phyloP scores from a whole-genome alignment of 805 yeast genomes.

The Starmera amethionina region DNA sequence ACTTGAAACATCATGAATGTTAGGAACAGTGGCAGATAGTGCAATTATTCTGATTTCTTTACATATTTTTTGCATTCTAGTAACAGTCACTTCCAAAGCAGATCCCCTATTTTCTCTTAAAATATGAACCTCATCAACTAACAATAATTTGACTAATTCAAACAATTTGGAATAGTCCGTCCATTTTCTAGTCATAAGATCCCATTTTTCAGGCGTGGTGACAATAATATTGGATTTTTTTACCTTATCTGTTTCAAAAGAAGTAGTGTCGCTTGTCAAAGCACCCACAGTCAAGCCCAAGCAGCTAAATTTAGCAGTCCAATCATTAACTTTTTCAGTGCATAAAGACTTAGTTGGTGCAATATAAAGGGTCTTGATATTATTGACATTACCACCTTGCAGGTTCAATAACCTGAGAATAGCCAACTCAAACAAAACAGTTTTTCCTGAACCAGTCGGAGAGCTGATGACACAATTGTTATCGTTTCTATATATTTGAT shows the following conservation, averaged over 20 bases:
- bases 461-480: conserved; percentile 39
- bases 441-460: conserved; percentile 55
- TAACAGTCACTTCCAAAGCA: conserved; percentile 35
- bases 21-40: conserved; percentile 45
- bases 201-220: conserved; percentile 59
- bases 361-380: conserved; percentile 33
- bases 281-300: conserved; percentile 35
- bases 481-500: conserved; percentile 22
- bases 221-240: conserved; percentile 41
- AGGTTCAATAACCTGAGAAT: conserved; percentile 26
- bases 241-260: conserved; percentile 33
- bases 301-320: conserved; percentile 31
- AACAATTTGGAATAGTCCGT: conserved; percentile 29
- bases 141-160: conserved; percentile 33
- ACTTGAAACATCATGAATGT: conserved; percentile 34
- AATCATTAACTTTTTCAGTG: conserved; percentile 35
- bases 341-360: conserved; percentile 57
- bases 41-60: conserved; percentile 31
- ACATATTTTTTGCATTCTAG: conserved; percentile 35
- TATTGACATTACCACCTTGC: conserved; percentile 14
- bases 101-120: conserved; percentile 38
- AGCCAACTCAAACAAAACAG: conserved; percentile 44
- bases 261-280: conserved; percentile 45
- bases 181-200: conserved; percentile 43
- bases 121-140: conserved; percentile 39